Percentiles rank a stretch among this genome's conserved stretches.
These are phyloP conservation scores for Primulina tabacum DNA, from an alignment of 257 asterid genomes.

Conservation along the genomic window DNA sequence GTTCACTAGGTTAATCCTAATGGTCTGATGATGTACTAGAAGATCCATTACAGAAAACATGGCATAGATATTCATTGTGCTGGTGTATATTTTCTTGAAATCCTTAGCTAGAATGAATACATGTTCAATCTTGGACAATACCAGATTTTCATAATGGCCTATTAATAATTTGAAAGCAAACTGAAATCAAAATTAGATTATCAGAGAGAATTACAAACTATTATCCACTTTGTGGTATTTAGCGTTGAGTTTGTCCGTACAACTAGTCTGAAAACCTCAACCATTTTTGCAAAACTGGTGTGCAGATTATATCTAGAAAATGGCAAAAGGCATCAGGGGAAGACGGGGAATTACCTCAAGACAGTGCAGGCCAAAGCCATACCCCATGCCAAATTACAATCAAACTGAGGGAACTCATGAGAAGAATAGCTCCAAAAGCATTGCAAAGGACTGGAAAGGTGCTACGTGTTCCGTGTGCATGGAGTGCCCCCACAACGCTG, in stretches of 20 bases:
- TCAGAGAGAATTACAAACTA: not conserved
- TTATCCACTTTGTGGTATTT: not conserved
- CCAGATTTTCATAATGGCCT: not conserved
- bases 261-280: not conserved
- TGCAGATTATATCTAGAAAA: constrained; percentile 40
- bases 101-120: not conserved
- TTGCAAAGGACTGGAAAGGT: constrained; percentile 87
- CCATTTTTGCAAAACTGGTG: not conserved
- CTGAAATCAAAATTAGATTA: not conserved
- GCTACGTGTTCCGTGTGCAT: constrained; percentile 94
- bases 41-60: not conserved
- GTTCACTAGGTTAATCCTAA: not conserved
- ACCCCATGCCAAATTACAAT: constrained; percentile 49
- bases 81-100: not conserved
- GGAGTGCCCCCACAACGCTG: constrained; percentile 98
- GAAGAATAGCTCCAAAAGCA: constrained; percentile 46
- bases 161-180: not conserved
- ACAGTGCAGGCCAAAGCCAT: constrained; percentile 75
- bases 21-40: not conserved
- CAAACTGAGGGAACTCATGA: constrained; percentile 34
- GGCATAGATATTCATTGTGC: not conserved
- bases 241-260: not conserved
- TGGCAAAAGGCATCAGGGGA: constrained; percentile 93
- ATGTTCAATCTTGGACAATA: not conserved
- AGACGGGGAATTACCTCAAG: constrained; percentile 77